Base-by-base conservation (phyloP, 2,329 filamentous ascomycete species). In the Microsporum ferrugineum region DNA sequence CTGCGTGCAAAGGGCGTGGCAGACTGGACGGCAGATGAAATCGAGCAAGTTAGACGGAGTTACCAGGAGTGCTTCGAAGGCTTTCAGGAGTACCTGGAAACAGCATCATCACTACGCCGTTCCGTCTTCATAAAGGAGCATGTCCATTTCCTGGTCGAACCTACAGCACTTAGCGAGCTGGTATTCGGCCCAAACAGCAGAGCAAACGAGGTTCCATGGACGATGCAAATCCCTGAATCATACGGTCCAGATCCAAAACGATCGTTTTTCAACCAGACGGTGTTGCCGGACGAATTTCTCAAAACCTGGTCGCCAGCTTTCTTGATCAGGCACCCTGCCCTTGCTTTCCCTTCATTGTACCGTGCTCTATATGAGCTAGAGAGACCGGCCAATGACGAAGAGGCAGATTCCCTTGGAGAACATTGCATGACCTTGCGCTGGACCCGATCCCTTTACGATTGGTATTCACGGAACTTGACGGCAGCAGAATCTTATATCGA, bases 271-370 rank as follows among this genome's bases (percentile, higher is more conserved):
- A 73, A 74, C 63, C 45, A 67, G 47, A 75, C 74, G 0, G 58
- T 73, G 6, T 62, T 76, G 5, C 66, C 74, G 0, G 70, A 75
- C 60, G 68, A 68, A 38, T 71, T 72, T 39, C 66, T 76, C 53
- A 66, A 65, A 5, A 69, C 61, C 0, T 75, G 67, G 65, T 63
- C 65, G 17, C 64, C 71, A 5, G 67, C 69, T 0, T 74, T 76
- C 59, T 65, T 74, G 33, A 72, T 76, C 61, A 69, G 74, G 0
- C 72, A 76, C 59, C 75, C 75, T 2, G 72, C 72, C 4, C 64
- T 76, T 27, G 63, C 68, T 2, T 75, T 73, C 39, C 70, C 73
- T 3, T 77, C 74, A 0, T 63, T 69, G 23, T 73, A 72, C 62
- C 73, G 74, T 1, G 65, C 55, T 14, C 14, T 43, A n/a, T 43